Conservation (phyloP, 768 basidiomycete species). For the Aureoboletus auriporus region DNA sequence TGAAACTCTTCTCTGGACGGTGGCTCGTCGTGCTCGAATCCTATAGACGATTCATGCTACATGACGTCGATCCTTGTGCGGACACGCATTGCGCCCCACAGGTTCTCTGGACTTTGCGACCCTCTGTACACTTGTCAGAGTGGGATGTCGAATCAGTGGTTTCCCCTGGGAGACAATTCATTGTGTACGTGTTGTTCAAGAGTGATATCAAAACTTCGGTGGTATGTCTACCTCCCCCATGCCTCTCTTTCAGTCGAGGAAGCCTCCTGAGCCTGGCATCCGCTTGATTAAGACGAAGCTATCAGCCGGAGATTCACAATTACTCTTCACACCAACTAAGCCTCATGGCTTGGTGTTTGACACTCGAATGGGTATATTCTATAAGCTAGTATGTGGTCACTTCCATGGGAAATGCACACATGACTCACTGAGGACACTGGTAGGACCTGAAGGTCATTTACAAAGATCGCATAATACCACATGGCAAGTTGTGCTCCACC, state of each 20-base stretch:
- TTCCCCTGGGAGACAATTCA: not conserved
- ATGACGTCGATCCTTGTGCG: not conserved
- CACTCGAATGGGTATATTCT: not conserved
- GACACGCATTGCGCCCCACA: not conserved
- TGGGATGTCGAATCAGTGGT: not conserved
- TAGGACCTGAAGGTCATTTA: too few species aligned
- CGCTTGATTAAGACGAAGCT: accelerated
- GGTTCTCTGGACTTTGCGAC: not conserved
- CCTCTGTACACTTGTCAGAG: too few species aligned
- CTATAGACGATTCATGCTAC: not conserved
- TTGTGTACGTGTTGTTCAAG: not conserved
- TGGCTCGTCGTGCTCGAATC: not conserved
- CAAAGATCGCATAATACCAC: too few species aligned
- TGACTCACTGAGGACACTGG: not conserved
- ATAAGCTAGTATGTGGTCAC: not conserved
- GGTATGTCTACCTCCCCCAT: not conserved
- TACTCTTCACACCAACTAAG: not conserved
- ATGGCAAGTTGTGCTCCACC: too few species aligned
- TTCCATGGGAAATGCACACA: not conserved
- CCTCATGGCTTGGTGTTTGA: not conserved
- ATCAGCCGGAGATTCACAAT: not conserved
- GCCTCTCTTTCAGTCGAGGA: not conserved
- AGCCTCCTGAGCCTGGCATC: not conserved
- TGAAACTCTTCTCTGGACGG: slow-evolving; percentile 1
- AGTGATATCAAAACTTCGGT: too few species aligned